These are phyloP conservation scores for Mortierella sp. DNA, from an alignment of 371 early-diverging fungal species.

Conservation along the genomic window DNA sequence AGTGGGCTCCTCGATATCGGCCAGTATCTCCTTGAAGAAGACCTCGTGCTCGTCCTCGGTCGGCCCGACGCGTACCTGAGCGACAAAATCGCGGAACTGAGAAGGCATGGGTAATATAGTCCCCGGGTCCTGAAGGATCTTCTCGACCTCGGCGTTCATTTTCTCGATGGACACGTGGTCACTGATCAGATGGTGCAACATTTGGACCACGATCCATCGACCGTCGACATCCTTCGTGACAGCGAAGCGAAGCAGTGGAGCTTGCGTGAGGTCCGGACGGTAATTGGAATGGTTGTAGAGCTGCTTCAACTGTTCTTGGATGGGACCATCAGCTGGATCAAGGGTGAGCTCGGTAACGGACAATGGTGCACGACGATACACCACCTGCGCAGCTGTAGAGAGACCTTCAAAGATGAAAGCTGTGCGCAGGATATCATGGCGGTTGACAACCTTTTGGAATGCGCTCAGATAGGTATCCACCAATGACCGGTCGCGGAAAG, in stretches of 20 bases:
- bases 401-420: constrained; percentile 4
- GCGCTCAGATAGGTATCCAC: constrained; percentile 6
- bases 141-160: constrained; percentile 1
- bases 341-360: not conserved
- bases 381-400: constrained; percentile 15
- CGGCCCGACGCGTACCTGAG: not conserved
- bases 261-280: not conserved
- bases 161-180: constrained; percentile 2
- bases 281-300: not conserved
- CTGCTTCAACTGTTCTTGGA: not conserved
- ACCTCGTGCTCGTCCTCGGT: not conserved
- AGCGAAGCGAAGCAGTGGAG: constrained; percentile 2
- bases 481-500: not conserved
- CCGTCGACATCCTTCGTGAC: constrained; percentile 4
- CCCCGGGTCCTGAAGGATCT: not conserved
- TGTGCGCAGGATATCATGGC: constrained; percentile 9
- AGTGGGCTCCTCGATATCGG: constrained; percentile 18
- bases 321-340: constrained; percentile 9
- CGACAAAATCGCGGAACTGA: constrained; percentile 9
- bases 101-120: not conserved
- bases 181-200: constrained; percentile 7
- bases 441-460: constrained; percentile 4
- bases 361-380: not conserved
- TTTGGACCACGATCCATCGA: constrained; percentile 10
- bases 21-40: constrained; percentile 6